Percentiles rank a stretch among this genome's conserved stretches.
Conservation (phyloP, 176 grass and related monocot genomes). For the Oryza longistaminata region DNA sequence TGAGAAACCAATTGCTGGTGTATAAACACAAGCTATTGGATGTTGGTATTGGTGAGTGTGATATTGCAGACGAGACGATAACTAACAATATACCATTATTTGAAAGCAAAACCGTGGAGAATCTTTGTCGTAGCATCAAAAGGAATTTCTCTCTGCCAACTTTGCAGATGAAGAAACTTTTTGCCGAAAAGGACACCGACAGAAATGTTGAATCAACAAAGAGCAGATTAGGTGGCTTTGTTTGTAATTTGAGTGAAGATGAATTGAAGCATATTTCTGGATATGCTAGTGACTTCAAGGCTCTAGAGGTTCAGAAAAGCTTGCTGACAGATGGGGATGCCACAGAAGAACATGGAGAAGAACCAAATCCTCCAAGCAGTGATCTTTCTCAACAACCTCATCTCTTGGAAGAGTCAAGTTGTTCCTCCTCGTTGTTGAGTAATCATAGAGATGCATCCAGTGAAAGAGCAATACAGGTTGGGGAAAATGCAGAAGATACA, state of each 20-base stretch:
- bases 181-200: slow-evolving; percentile 44
- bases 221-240: slow-evolving; percentile 36
- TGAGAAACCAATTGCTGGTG: slow-evolving; percentile 61
- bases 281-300: slow-evolving; percentile 11
- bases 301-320: slow-evolving; percentile 32
- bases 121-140: slow-evolving; percentile 49
- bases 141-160: slow-evolving; percentile 66
- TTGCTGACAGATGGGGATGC: slow-evolving; percentile 22
- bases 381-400: slow-evolving; percentile 11
- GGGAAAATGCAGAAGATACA: slow-evolving; percentile 2
- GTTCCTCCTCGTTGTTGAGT: slow-evolving; percentile 23
- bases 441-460: slow-evolving; percentile 16
- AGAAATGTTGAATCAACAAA: slow-evolving; percentile 36
- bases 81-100: slow-evolving; percentile 29
- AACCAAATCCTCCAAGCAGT: slow-evolving; percentile 25
- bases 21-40: slow-evolving; percentile 60
- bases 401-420: slow-evolving; percentile 25
- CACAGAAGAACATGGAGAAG: slow-evolving; percentile 27
- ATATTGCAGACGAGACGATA: slow-evolving; percentile 47
- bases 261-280: slow-evolving; percentile 34
- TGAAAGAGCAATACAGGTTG: slow-evolving; percentile 12
- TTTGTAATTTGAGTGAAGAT: slow-evolving; percentile 24
- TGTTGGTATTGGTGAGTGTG: slow-evolving; percentile 50
- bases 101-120: slow-evolving; percentile 19
- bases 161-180: slow-evolving; percentile 44